phyloP scores from a whole-genome alignment of 148 eudicot species.

The Polygonum aviculare region DNA sequence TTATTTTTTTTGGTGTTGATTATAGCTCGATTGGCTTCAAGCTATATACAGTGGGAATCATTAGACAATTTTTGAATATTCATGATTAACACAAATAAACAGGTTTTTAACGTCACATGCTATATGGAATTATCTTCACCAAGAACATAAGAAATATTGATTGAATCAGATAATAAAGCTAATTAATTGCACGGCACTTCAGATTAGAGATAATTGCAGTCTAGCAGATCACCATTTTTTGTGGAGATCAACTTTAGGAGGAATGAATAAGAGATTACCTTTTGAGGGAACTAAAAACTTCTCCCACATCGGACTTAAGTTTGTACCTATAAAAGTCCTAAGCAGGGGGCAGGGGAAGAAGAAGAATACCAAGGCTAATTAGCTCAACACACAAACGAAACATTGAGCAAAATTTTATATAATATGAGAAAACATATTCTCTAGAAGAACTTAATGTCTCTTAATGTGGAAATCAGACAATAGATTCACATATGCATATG shows the following conservation, averaged over 20 bases:
- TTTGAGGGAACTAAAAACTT: slow-evolving; percentile 64
- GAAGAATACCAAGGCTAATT: slow-evolving; percentile 9
- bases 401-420: background rate
- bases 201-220: background rate
- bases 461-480: background rate
- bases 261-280: slow-evolving; percentile 30
- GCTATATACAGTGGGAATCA: background rate
- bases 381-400: background rate
- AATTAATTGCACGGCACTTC: background rate
- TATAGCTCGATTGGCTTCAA: background rate
- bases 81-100: background rate
- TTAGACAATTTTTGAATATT: background rate
- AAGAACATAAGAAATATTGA: background rate
- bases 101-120: background rate
- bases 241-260: background rate
- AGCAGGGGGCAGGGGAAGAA: slow-evolving; percentile 17
- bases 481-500: background rate
- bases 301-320: slow-evolving; percentile 84
- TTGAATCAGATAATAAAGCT: background rate
- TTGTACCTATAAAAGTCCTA: slow-evolving; percentile 95
- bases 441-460: background rate
- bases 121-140: background rate
- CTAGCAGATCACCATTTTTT: background rate
- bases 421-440: background rate
- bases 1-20: background rate